phyloP scores from a whole-genome alignment of 2,329 filamentous ascomycete species.

The Trichoderma semiorbis region DNA sequence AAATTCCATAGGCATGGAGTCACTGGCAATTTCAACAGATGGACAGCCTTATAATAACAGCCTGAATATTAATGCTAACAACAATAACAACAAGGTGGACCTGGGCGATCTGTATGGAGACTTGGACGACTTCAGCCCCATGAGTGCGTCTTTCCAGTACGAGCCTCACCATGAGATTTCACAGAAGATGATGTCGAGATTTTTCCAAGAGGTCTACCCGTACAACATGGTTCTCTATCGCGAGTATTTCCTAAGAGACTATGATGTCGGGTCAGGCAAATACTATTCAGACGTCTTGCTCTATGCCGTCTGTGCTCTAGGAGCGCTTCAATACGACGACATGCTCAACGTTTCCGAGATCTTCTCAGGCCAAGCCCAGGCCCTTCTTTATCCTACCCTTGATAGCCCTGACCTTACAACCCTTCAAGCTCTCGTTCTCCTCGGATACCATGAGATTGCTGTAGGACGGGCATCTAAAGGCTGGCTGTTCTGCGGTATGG shows the following conservation, averaged over 20 bases:
- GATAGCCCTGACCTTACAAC: slow-evolving; percentile 47
- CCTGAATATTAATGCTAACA: background rate
- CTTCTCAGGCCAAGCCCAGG: slow-evolving; percentile 44
- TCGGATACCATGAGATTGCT: slow-evolving; percentile 47
- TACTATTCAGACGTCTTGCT: slow-evolving; percentile 50
- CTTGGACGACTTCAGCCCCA: slow-evolving; percentile 21
- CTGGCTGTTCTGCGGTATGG: slow-evolving; percentile 52
- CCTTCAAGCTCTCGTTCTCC: slow-evolving; percentile 42
- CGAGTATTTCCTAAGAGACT: slow-evolving; percentile 49
- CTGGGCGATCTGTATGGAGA: background rate
- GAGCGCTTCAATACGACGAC: slow-evolving; percentile 44
- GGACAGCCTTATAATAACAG: background rate
- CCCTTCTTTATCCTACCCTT: slow-evolving; percentile 42
- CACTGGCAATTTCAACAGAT: slow-evolving; percentile 1
- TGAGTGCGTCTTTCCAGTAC: slow-evolving; percentile 32
- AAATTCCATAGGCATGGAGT: slow-evolving; percentile 14
- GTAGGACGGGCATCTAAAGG: slow-evolving; percentile 47
- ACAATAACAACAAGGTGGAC: background rate
- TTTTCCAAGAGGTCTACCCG: slow-evolving; percentile 47
- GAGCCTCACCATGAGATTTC: slow-evolving; percentile 44
- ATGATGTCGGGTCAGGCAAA: slow-evolving; percentile 42
- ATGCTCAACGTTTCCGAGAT: slow-evolving; percentile 38
- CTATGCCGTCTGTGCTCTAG: slow-evolving; percentile 48
- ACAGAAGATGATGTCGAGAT: slow-evolving; percentile 44
- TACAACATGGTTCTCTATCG: slow-evolving; percentile 50